Conservation (phyloP, 2,329 filamentous ascomycete genomes). For the Clathrospora elynae region DNA sequence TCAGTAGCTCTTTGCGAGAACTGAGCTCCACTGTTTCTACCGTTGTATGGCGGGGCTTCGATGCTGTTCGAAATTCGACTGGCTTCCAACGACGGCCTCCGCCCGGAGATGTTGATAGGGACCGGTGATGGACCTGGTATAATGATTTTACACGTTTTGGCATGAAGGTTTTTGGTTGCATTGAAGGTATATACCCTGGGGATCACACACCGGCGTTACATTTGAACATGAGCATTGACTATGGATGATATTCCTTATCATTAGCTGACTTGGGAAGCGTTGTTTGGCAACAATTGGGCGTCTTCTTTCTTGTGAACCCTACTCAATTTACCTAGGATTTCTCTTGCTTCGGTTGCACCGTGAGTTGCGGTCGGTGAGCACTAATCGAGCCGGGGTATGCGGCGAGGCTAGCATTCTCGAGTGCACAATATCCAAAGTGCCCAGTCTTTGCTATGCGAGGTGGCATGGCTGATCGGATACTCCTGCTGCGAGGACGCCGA, state of each 20-base stretch:
- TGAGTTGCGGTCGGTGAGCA: too few relatives aligned
- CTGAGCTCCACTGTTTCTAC: conserved; percentile 43
- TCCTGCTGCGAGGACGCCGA: too few relatives aligned
- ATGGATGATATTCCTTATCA: not conserved
- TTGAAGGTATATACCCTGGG: conserved; percentile 26
- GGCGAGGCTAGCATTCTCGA: too few relatives aligned
- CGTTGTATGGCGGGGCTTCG: conserved; percentile 45
- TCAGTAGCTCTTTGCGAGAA: conserved; percentile 36
- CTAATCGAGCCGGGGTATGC: too few relatives aligned
- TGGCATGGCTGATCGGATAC: too few relatives aligned
- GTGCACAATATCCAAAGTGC: too few relatives aligned
- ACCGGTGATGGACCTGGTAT: conserved; percentile 32
- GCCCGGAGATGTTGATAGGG: conserved; percentile 42
- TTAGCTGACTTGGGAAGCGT: not conserved
- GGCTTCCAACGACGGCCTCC: conserved; percentile 38
- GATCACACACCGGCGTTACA: conserved; percentile 16
- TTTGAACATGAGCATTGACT: conserved; percentile 2
- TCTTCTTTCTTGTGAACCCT: conserved; percentile 1
- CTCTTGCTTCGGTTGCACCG: not conserved
- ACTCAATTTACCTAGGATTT: conserved; percentile 2
- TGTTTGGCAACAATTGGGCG: not conserved
- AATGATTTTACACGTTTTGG: conserved; percentile 6
- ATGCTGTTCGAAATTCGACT: conserved; percentile 38
- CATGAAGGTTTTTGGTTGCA: conserved; percentile 18
- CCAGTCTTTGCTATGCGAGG: too few relatives aligned